phyloP scores from a whole-genome alignment of 805 yeast species.

The Candida boleticola region DNA sequence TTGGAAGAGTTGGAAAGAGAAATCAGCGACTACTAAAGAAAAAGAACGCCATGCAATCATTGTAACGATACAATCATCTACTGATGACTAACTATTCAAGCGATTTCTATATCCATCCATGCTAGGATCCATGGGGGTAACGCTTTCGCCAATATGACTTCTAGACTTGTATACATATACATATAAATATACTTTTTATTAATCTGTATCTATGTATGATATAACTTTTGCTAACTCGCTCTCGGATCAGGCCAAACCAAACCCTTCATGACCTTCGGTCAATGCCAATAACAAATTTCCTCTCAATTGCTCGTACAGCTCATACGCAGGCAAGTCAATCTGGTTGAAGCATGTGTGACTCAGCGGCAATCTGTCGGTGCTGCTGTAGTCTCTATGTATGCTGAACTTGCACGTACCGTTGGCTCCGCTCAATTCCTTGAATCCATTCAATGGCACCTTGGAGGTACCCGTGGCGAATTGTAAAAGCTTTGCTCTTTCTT shows the following conservation, averaged over 20 bases:
- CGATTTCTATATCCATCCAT: too few species aligned
- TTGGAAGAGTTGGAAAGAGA: slow-evolving; percentile 33
- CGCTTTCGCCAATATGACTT: too few species aligned
- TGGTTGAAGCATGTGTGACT: slow-evolving; percentile 98
- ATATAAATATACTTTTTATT: too few species aligned
- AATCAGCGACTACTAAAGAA: slow-evolving; percentile 4
- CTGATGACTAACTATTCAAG: too few species aligned
- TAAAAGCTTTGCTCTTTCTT: slow-evolving; percentile 87
- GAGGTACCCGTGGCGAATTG: slow-evolving; percentile 98
- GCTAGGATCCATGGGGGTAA: too few species aligned
- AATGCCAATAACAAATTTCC: slow-evolving; percentile 80
- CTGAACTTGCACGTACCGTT: slow-evolving; percentile 83
- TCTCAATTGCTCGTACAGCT: slow-evolving; percentile 79
- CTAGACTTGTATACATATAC: background rate
- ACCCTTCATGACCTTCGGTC: slow-evolving; percentile 94
- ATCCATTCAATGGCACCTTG: slow-evolving; percentile 93
- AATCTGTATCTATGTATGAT: too few species aligned
- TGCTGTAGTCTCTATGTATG: slow-evolving; percentile 85
- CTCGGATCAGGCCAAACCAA: slow-evolving; percentile 80
- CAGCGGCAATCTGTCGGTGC: slow-evolving; percentile 83
- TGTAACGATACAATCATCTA: too few species aligned
- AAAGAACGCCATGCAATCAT: too few species aligned
- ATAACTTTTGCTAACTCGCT: too few species aligned
- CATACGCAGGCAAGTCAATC: slow-evolving; percentile 90
- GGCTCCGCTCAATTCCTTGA: slow-evolving; percentile 84